Percentiles rank a stretch among this genome's conserved stretches.
Evolutionary conservation across 2,329 filamentous ascomycete genomes (phyloP).

Genomic region (Trichoderma sp.): DNA sequence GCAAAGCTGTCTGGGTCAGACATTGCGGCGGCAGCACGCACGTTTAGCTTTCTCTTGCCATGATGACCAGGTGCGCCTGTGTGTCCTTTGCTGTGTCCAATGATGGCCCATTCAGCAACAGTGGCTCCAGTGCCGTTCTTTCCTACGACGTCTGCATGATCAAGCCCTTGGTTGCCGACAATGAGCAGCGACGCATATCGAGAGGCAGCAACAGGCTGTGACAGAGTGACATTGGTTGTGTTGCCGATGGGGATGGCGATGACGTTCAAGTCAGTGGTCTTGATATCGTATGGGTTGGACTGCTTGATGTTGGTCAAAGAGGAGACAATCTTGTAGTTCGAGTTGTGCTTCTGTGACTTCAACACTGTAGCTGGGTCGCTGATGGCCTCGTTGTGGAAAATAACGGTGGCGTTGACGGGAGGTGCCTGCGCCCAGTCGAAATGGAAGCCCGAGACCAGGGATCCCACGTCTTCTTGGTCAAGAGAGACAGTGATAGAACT

Average conservation of each 20-base stretch:
- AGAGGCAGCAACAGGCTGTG: slow-evolving; percentile 11
- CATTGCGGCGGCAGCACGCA: slow-evolving; percentile 1
- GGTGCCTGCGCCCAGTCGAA: slow-evolving; percentile 26
- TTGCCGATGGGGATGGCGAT: slow-evolving; percentile 23
- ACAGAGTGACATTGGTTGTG: slow-evolving; percentile 23
- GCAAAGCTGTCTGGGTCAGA: not conserved
- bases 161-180: slow-evolving; percentile 23
- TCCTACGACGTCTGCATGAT: slow-evolving; percentile 3
- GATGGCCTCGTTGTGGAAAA: slow-evolving; percentile 22
- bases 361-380: not conserved
- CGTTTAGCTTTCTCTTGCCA: not conserved
- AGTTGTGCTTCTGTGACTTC: not conserved
- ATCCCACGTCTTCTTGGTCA: slow-evolving; percentile 15
- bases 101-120: slow-evolving; percentile 24
- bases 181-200: slow-evolving; percentile 24
- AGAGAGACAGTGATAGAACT: slow-evolving; percentile 23
- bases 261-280: slow-evolving; percentile 5
- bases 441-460: slow-evolving; percentile 20
- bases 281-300: slow-evolving; percentile 19
- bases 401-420: slow-evolving; percentile 24
- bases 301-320: slow-evolving; percentile 14
- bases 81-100: slow-evolving; percentile 11
- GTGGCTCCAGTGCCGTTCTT: slow-evolving; percentile 24
- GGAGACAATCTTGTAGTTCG: slow-evolving; percentile 16
- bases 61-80: not conserved